These are phyloP conservation scores for Chondrus crispus DNA, from an alignment of 23 red algal species.

Conservation along the genomic window DNA sequence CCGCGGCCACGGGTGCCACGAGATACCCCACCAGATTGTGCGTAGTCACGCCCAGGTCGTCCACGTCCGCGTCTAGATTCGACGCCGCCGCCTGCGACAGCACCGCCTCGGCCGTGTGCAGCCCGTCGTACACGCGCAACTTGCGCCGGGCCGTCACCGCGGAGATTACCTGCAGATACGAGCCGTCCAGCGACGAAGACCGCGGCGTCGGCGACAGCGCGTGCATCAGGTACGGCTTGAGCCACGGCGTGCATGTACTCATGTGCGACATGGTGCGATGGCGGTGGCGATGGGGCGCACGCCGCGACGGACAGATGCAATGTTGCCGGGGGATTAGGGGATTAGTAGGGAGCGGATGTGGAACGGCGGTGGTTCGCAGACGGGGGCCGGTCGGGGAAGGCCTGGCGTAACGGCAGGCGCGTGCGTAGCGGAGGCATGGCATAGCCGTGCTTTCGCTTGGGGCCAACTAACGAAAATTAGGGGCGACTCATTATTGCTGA, in stretches of 20 bases:
- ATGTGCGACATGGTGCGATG: neutral
- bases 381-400: no score
- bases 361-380: no score
- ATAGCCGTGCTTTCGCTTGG: no score
- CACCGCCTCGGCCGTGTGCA: constrained; percentile 16
- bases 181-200: neutral
- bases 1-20: constrained; percentile 1
- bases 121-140: constrained; percentile 26
- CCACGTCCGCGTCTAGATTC: constrained; percentile 14
- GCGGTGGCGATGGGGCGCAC: no score
- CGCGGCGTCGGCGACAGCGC: neutral
- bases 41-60: constrained; percentile 35
- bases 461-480: no score
- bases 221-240: neutral
- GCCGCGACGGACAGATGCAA: no score
- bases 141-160: constrained; percentile 18
- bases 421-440: no score
- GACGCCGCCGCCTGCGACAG: constrained; percentile 31
- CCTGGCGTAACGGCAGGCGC: no score
- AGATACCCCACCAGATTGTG: constrained; percentile 20
- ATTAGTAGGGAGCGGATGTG: no score
- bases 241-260: neutral
- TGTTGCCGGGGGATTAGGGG: no score
- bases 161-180: constrained; percentile 22
- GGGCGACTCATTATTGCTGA: no score